Conservation (phyloP, 164 flowering plant species). For the Protea cynaroides region DNA sequence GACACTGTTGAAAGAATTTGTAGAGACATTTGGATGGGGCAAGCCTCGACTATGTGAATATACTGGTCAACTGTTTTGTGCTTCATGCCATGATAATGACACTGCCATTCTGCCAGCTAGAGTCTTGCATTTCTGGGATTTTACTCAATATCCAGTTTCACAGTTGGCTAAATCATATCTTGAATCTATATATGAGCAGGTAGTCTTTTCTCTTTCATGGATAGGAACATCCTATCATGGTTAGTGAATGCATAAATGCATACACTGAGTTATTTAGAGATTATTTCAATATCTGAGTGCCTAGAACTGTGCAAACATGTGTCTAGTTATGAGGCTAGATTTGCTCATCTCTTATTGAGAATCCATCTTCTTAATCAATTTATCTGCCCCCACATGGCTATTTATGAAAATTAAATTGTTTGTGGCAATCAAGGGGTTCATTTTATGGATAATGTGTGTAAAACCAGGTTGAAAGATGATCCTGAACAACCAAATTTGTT, state of each 20-base stretch:
- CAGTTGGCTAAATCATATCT: conserved; percentile 88
- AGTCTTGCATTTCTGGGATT: conserved; percentile 93
- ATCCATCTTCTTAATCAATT: neutral
- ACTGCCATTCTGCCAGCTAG: conserved; percentile 86
- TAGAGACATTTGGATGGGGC: conserved; percentile 82
- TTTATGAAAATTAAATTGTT: neutral
- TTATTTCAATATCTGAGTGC: neutral
- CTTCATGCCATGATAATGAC: conserved; percentile 87
- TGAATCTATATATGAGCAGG: conserved; percentile 87
- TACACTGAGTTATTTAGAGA: no score
- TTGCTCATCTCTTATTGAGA: neutral
- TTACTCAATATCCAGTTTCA: conserved; percentile 72
- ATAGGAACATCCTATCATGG: no score
- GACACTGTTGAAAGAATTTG: conserved; percentile 55
- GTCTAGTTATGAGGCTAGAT: no score
- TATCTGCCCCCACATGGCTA: neutral
- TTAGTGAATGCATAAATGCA: no score
- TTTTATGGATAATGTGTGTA: neutral
- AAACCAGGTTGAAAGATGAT: neutral
- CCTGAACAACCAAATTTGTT: neutral
- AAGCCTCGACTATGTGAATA: conserved; percentile 93
- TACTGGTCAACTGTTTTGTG: conserved; percentile 85
- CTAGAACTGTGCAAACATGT: neutral
- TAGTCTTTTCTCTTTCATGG: conserved; percentile 15
- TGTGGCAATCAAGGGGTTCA: neutral